These are phyloP conservation scores for Dendrobium chrysotoxum DNA, from an alignment of 106 monocot genomes.

Conservation along the genomic window DNA sequence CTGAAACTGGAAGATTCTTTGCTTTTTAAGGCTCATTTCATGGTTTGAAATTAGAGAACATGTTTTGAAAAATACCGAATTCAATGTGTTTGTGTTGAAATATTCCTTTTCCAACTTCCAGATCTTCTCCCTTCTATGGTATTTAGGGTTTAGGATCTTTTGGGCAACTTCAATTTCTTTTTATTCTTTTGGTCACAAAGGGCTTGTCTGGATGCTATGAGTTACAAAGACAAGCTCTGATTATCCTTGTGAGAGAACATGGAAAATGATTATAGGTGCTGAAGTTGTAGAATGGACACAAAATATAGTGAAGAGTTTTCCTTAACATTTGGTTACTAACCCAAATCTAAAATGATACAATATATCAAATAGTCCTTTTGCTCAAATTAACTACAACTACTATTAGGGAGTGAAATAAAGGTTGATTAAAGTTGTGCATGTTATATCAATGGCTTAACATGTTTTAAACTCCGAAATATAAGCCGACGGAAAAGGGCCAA, in stretches of 20 bases:
- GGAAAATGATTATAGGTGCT: background rate
- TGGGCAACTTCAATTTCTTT: background rate
- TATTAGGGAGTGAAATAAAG: background rate
- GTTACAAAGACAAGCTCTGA: background rate
- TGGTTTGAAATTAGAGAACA: background rate
- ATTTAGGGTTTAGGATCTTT: background rate
- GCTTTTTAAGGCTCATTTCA: background rate
- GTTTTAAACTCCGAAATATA: no score
- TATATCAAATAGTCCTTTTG: background rate
- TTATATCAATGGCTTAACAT: no score
- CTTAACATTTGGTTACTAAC: background rate
- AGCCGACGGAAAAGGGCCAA: no score
- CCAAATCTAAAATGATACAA: background rate
- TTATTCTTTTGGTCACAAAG: no score
- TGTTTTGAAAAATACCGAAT: background rate
- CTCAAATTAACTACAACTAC: background rate
- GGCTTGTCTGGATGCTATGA: background rate
- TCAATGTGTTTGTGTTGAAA: background rate
- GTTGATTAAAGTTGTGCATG: no score
- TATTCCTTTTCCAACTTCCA: background rate
- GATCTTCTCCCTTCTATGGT: background rate
- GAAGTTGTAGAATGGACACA: no score
- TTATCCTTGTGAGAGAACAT: background rate
- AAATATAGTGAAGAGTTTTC: background rate
- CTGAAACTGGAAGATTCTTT: background rate